Base-by-base conservation (phyloP, 2,329 filamentous ascomycete genomes). In the Polychaeton citri region DNA sequence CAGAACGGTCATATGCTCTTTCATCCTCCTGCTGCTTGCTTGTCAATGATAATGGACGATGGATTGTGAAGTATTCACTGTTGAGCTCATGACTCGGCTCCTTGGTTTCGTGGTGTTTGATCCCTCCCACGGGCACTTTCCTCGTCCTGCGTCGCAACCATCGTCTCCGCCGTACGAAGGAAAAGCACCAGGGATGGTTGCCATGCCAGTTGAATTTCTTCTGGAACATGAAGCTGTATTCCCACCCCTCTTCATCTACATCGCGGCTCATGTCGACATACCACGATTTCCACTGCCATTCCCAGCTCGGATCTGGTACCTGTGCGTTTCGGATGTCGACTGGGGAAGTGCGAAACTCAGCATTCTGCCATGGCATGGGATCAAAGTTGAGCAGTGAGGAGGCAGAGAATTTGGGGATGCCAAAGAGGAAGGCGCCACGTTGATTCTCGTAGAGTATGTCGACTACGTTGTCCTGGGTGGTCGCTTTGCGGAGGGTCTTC, bases 371-470 rank as follows among this genome's bases (percentile, higher is more conserved):
- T 1, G 86, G 69, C 6, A 81, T 61, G 0, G 87, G 85, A 52
- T 98, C 90, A 33, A 93, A 72, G 41, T 83, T 81, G 21, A 93
- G 76, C 1, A 98, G 70, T 2, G 87, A 88, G 43, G 79, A 80
- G 6, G 76, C 72, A 1, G 87, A 93, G 64, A 95, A 98, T n/a
- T 92, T 70, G 0, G 87, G 79, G 9, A 86, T 72, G 19, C 90
- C 88, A 50, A 88, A 96, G 42, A 93, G 67, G 53, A 95, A 93
- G 26, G 76, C 78, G 8, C 90, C 90, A 38, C 90, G 74, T 62
- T 98, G 83, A 53, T 98, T 98, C 58, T 98, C 90, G 59, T 93
- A 96, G 0, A 98, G 67, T 4, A 96, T 73, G 44, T 98, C 90
- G 41, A 96, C 76, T 19, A 73, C 78, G 2, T 54, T 55, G 32